Evolutionary conservation across 305 asterid genomes (phyloP).

Genomic region (Fraxinus albicans): DNA sequence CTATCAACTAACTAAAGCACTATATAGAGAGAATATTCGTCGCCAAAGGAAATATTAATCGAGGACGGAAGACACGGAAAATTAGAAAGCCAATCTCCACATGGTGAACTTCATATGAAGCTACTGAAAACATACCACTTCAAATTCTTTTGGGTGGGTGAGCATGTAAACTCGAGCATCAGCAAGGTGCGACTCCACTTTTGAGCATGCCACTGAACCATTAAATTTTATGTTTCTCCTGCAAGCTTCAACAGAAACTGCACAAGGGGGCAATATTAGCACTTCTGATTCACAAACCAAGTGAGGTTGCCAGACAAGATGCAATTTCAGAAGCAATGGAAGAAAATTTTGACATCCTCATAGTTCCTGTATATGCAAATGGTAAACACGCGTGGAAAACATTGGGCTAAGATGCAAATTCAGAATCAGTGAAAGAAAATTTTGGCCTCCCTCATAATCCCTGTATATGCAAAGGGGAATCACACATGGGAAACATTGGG

Average conservation of each 20-base stretch:
- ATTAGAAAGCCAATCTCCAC: constrained; percentile 1
- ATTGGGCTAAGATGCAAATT: background rate
- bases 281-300: background rate
- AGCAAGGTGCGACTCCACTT: constrained; percentile 85
- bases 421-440: background rate
- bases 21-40: background rate
- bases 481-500: background rate
- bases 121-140: constrained; percentile 57
- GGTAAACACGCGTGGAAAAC: background rate
- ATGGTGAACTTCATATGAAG: background rate
- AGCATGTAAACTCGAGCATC: constrained; percentile 97
- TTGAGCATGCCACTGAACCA: constrained; percentile 78
- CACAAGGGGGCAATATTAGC: constrained; percentile 29
- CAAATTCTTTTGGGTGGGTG: constrained; percentile 94
- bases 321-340: constrained; percentile 4
- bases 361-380: background rate
- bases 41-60: background rate
- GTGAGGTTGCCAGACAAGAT: background rate
- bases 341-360: background rate
- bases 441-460: background rate
- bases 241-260: constrained; percentile 93
- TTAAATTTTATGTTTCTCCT: constrained; percentile 87
- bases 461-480: background rate
- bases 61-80: background rate
- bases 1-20: background rate